Base-by-base conservation (phyloP, 139 green algal genomes). In the Marvania coccoides region DNA sequence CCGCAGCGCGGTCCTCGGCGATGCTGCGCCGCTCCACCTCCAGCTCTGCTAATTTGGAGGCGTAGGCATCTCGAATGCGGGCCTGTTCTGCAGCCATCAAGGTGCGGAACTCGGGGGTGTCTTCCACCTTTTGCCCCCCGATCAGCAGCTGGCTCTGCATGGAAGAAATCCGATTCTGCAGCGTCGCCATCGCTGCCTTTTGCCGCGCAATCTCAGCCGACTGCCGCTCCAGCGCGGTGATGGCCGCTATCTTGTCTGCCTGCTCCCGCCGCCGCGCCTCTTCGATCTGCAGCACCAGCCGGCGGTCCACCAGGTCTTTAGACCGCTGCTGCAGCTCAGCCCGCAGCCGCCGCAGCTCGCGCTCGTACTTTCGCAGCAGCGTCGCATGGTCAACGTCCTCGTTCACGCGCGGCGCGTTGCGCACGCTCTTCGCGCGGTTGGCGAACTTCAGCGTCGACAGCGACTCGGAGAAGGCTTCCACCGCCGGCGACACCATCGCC, bases 351-450 rank as follows among this genome's bases (percentile, higher is more conserved):
- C 83, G 78, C 68, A 98, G 84, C 81, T 98, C 92, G 0, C 74
- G 74, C 84, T 98, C 92, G 69, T 97, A 97, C 81, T 94, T 95
- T 38, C 87, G 77, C 65, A 98, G 80, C 78, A 98, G 78, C 31
- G 92, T 95, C 55, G 85, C 79, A 67, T 96, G 90, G 80, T 98
- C 91, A 47, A 90, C 67, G 74, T 97, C 88, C 81, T 96, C 90
- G 70, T 98, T 98, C n/a, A 97, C 86, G 23, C 82, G 74, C 15
- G 87, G 89, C 65, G 87, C 71, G 81, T 97, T 98, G 71, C 87
- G 87, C 72, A 98, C 93, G 72, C 84, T 85, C 79, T 97, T 97
- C 63, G 93, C 93, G 2, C 93, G 79, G 76, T 95, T 92, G 19
- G 91, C 92, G 80, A 98, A 98, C 81, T 98, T 93, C 31, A 94